Evolutionary conservation across 176 grass and related monocot species (phyloP), one percentile per base, ranked within the genome.

Genomic region (Oryza glumipatula): DNA sequence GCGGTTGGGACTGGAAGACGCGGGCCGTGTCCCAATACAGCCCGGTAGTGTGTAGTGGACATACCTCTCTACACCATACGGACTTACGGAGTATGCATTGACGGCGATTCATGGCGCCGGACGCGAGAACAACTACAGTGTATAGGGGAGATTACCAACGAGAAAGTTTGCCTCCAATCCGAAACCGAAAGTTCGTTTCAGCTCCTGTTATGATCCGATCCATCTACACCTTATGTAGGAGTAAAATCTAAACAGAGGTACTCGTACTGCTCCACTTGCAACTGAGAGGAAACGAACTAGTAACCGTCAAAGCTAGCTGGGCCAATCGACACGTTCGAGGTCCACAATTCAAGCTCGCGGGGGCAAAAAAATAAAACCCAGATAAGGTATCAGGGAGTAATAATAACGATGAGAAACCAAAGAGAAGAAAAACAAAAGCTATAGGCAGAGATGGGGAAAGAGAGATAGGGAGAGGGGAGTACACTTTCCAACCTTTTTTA

Each of bases 401-500:
- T 68, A 72, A 3, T 72, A 45, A 45, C 39, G n/a, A 23, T 17
- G 16, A 11, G 9, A 26, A 51, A 76, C 49, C 36, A 3, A 28
- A 75, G 32, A 24, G 36, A 8, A 32, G 43, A 82, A 44, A 77
- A 69, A 14, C 44, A 68, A 70, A 56, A 69, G 43, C 7, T 36
- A 30, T 36, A 30, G 41, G 10, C 28, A 16, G 67, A 38, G 80
- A 78, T 56, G 44, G 65, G 80, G 67, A 72, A 66, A 52, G 80
- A 49, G 11, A 15, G 80, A 60, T 60, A 2, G 46, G 24, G 35
- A 66, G 52, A 13, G 39, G 43, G 71, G 30, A 47, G 86, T 69
- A 64, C 60, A 56, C 85, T 89, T 91, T 90, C 73, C 85, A 72
- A 77, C 84, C 88, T 92, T 92, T 92, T 95, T 89, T 91, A 92